These are phyloP conservation scores for Inosperma sp. DNA, from an alignment of 768 basidiomycete genomes.

Conservation along the genomic window DNA sequence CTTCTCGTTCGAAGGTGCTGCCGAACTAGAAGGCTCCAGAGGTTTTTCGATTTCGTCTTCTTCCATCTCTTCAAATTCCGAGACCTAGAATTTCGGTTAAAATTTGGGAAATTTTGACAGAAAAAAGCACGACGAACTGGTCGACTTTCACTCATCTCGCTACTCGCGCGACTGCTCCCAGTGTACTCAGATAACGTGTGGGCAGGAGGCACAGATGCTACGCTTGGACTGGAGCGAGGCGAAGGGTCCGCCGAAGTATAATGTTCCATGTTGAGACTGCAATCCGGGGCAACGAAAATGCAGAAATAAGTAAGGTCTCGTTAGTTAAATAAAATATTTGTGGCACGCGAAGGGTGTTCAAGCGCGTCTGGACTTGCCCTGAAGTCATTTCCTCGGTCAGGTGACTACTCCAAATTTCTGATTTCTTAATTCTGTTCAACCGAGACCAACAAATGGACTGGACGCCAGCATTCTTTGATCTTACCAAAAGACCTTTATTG, in stretches of 20 bases:
- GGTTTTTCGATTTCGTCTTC: constrained; percentile 7
- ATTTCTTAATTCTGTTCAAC: too few species aligned
- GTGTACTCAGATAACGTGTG: constrained; percentile 23
- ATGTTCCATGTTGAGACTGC: neutral
- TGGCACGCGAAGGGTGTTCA: too few species aligned
- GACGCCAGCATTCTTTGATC: constrained; percentile 1
- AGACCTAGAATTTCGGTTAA: neutral
- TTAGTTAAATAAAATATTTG: too few species aligned
- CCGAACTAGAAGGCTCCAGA: neutral
- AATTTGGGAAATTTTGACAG: neutral
- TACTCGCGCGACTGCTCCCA: constrained; percentile 19
- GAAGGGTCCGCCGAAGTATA: constrained; percentile 7
- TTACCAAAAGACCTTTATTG: neutral
- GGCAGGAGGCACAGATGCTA: constrained; percentile 24
- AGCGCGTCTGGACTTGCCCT: constrained; percentile 4
- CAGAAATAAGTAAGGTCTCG: too few species aligned
- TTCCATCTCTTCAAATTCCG: constrained; percentile 10
- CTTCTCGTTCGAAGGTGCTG: constrained; percentile 13
- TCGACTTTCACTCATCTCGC: constrained; percentile 13
- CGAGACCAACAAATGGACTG: neutral
- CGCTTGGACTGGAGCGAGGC: constrained; percentile 18
- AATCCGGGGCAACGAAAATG: neutral
- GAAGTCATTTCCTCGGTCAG: neutral
- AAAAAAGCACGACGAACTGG: neutral
- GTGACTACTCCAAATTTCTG: too few species aligned